Evolutionary conservation across 1,284 basidiomycete genomes (phyloP).

Genomic region (Spongispora temasekensis): DNA sequence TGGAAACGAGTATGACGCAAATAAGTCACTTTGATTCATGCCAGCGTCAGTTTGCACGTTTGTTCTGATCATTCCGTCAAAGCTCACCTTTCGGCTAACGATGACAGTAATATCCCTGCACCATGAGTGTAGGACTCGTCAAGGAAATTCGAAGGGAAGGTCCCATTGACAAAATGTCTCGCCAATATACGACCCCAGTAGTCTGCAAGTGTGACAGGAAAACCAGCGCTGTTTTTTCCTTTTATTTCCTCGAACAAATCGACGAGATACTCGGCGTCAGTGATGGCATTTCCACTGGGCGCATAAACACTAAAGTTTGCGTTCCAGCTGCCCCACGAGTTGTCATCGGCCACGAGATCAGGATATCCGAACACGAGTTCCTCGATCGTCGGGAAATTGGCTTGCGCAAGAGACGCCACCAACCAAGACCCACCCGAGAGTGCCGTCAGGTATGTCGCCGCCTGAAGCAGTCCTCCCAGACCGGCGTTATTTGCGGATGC

Average conservation of each 20-base stretch:
- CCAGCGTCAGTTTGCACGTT: too few relatives aligned
- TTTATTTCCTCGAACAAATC: constrained; percentile 33
- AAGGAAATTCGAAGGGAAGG: constrained; percentile 34
- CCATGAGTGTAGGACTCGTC: constrained; percentile 38
- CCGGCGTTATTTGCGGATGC: constrained; percentile 41
- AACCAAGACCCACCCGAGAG: constrained; percentile 48
- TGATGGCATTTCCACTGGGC: constrained; percentile 21
- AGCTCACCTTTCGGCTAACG: constrained; percentile 36
- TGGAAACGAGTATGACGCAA: constrained; percentile 35
- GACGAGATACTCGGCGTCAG: constrained; percentile 22
- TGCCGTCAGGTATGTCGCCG: constrained; percentile 44
- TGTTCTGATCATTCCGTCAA: too few relatives aligned
- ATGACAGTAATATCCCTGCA: constrained; percentile 39
- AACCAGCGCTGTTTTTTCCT: constrained; percentile 35
- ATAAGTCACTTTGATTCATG: too few relatives aligned
- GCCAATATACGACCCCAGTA: constrained; percentile 37
- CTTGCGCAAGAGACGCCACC: constrained; percentile 40
- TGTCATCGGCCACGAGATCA: constrained; percentile 13
- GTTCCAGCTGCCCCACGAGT: constrained; percentile 41
- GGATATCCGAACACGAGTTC: constrained; percentile 40
- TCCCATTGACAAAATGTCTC: constrained; percentile 44
- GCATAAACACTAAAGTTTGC: constrained; percentile 25
- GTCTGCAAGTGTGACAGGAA: constrained; percentile 39
- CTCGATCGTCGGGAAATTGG: constrained; percentile 42
- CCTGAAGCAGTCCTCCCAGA: constrained; percentile 53